Percentiles rank a stretch among this genome's conserved stretches.
Evolutionary conservation across 805 yeast species (phyloP).

Genomic region (Ogataea corticis): DNA sequence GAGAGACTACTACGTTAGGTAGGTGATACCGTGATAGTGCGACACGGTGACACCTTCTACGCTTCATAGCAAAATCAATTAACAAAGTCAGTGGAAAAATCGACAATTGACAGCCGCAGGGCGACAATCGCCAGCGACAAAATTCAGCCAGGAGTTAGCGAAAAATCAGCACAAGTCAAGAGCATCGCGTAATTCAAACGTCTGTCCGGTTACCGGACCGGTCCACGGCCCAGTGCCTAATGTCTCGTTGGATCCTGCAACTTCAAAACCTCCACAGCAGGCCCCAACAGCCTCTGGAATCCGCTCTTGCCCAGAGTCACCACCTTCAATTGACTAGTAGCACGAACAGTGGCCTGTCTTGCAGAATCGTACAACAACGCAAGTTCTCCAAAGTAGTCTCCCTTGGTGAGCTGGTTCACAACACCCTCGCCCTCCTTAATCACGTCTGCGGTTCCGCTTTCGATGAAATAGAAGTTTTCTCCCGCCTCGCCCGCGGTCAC

Average conservation of each 20-base stretch:
- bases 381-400: conserved; percentile 96
- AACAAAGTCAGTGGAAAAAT: background rate
- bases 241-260: conserved; percentile 76
- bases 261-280: conserved; percentile 86
- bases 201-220: too few species aligned
- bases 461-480: conserved; percentile 71
- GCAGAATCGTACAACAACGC: conserved; percentile 91
- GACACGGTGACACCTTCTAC: background rate
- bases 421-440: conserved; percentile 60
- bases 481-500: conserved; percentile 87
- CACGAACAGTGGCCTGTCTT: conserved; percentile 90
- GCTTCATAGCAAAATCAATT: background rate
- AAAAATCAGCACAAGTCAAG: too few species aligned
- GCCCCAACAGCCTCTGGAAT: conserved; percentile 91
- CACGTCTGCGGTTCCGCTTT: conserved; percentile 82
- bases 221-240: conserved; percentile 4
- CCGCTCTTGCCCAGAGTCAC: conserved; percentile 93
- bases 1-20: conserved; percentile 55
- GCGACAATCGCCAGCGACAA: too few species aligned
- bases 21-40: too few species aligned
- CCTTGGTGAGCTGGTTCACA: conserved; percentile 62
- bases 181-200: too few species aligned
- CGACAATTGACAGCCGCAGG: too few species aligned
- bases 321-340: conserved; percentile 72
- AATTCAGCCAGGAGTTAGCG: too few species aligned